These are phyloP conservation scores for Arthrinium phaeospermum DNA, from an alignment of 2,329 filamentous ascomycete species.

Conservation along the genomic window DNA sequence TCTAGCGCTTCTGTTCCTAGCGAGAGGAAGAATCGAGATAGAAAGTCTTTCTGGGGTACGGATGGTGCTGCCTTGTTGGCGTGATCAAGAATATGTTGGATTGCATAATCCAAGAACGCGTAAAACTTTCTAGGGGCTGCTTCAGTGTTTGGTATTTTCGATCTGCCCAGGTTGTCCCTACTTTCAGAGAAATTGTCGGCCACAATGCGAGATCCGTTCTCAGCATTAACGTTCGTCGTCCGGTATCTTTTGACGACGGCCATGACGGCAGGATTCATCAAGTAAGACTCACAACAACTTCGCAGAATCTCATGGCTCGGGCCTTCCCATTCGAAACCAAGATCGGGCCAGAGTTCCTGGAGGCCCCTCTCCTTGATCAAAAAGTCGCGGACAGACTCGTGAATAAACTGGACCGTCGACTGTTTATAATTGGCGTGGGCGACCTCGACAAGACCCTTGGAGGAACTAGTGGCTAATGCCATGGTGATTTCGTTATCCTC, in stretches of 20 bases:
- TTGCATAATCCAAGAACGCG: slow-evolving; percentile 27
- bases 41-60: slow-evolving; percentile 23
- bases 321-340: slow-evolving; percentile 30
- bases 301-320: slow-evolving; percentile 52
- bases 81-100: slow-evolving; percentile 22
- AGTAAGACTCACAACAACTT: slow-evolving; percentile 33
- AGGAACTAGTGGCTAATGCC: slow-evolving; percentile 32
- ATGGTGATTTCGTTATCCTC: neutral
- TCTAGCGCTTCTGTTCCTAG: slow-evolving; percentile 26
- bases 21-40: slow-evolving; percentile 17
- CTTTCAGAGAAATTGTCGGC: neutral
- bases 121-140: neutral
- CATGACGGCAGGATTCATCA: neutral
- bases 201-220: neutral
- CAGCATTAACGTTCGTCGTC: neutral
- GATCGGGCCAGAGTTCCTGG: slow-evolving; percentile 34
- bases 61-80: slow-evolving; percentile 23
- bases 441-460: slow-evolving; percentile 57
- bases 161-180: neutral
- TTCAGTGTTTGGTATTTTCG: neutral
- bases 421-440: slow-evolving; percentile 34
- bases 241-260: neutral
- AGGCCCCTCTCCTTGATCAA: slow-evolving; percentile 45
- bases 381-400: slow-evolving; percentile 57
- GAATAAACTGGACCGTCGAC: slow-evolving; percentile 56